These are phyloP conservation scores for Termitomyces titanicus DNA, from an alignment of 768 basidiomycete genomes.

Conservation along the genomic window DNA sequence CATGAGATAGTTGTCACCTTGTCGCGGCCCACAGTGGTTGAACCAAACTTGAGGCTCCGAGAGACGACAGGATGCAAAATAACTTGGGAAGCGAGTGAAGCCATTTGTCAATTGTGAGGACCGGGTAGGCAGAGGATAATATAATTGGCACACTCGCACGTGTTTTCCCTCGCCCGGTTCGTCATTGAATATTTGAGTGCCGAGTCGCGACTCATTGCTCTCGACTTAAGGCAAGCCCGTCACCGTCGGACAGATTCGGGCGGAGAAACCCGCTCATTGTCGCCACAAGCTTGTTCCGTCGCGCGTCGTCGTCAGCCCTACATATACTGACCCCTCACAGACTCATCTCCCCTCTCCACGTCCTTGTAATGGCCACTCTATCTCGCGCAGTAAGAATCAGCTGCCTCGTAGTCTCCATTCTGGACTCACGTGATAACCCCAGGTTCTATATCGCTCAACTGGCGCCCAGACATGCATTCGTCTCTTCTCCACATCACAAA, in stretches of 20 bases:
- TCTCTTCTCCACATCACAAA: conserved; percentile 31
- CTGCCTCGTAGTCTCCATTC: conserved; percentile 7
- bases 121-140: neutral
- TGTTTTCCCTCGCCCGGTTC: conserved; percentile 11
- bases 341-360: neutral
- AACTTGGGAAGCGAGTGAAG: conserved; percentile 63
- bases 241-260: conserved; percentile 21
- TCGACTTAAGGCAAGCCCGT: neutral
- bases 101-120: conserved; percentile 29
- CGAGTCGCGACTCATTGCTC: neutral
- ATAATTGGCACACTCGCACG: conserved; percentile 9
- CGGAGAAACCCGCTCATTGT: conserved; percentile 16
- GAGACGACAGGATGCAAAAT: conserved; percentile 83
- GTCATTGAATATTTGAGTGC: neutral
- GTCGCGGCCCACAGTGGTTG: conserved; percentile 85
- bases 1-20: conserved; percentile 52
- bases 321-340: neutral
- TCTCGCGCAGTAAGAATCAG: conserved; percentile 18
- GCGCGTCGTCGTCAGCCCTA: neutral
- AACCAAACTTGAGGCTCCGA: conserved; percentile 69
- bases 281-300: conserved; percentile 9
- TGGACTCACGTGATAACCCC: conserved; percentile 29
- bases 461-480: conserved; percentile 18
- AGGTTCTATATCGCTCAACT: conserved; percentile 21
- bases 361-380: conserved; percentile 9